Evolutionary conservation across 257 asterid genomes (phyloP).

Genomic region (Primulina huaijiensis): DNA sequence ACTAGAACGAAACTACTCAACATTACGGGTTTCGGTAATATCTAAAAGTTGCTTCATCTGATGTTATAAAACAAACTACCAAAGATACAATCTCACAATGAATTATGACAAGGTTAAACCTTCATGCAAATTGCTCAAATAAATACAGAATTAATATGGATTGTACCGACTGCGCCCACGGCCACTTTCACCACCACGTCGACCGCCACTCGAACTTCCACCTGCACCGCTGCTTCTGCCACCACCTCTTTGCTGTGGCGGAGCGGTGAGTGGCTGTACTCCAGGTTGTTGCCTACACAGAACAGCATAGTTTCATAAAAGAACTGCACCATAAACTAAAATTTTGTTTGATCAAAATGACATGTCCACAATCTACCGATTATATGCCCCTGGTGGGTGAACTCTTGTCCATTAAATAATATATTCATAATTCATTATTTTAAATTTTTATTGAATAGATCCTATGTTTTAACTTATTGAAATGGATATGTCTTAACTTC

Average conservation of each 20-base stretch:
- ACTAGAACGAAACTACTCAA: background rate
- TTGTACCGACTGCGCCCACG: constrained; percentile 75
- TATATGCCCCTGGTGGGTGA: background rate
- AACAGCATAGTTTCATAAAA: background rate
- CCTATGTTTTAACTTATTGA: background rate
- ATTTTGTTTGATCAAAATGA: background rate
- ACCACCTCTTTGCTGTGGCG: constrained; percentile 68
- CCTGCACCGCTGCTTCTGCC: constrained; percentile 58
- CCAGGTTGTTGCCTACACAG: constrained; percentile 87
- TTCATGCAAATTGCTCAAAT: background rate
- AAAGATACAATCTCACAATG: background rate
- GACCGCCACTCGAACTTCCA: constrained; percentile 48
- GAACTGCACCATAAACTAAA: background rate
- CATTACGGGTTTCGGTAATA: too few relatives aligned
- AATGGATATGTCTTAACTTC: background rate
- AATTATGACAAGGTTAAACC: background rate
- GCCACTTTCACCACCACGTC: constrained; percentile 41
- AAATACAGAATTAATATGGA: constrained; percentile 44
- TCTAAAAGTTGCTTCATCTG: background rate
- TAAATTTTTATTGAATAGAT: background rate
- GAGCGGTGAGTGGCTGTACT: constrained; percentile 50
- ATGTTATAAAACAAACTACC: background rate
- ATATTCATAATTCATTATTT: too few relatives aligned
- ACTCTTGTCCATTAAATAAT: background rate
- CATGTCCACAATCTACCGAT: background rate